Evolutionary conservation across 2,329 filamentous ascomycete species (phyloP).

Genomic region (Metarhizium guizhouense): DNA sequence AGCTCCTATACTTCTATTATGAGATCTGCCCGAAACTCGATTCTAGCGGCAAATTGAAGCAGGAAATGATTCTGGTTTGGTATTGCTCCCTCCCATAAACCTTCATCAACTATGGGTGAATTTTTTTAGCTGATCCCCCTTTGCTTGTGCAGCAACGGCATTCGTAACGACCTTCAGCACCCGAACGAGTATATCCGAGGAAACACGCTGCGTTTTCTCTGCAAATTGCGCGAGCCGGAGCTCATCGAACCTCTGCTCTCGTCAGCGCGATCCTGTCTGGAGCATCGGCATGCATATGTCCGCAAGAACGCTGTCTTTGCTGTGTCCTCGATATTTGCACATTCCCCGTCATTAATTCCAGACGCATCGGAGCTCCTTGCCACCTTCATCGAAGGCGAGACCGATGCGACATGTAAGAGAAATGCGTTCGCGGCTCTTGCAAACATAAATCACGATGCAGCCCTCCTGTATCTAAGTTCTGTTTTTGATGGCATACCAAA

Average conservation of each 20-base stretch:
- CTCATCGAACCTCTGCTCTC: slow-evolving; percentile 93
- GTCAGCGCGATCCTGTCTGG: slow-evolving; percentile 82
- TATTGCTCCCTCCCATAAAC: slow-evolving; percentile 26
- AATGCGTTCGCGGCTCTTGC: slow-evolving; percentile 92
- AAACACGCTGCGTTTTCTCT: slow-evolving; percentile 95
- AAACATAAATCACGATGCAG: slow-evolving; percentile 88
- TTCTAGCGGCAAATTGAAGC: slow-evolving; percentile 85
- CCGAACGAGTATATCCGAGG: slow-evolving; percentile 97
- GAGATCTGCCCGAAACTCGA: slow-evolving; percentile 98
- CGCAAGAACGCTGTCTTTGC: slow-evolving; percentile 97
- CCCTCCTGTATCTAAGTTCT: slow-evolving; percentile 75
- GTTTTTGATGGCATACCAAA: slow-evolving; percentile 93
- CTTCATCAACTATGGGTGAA: neutral
- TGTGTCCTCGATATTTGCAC: slow-evolving; percentile 82
- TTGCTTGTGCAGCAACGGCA: slow-evolving; percentile 68
- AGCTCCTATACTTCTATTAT: slow-evolving; percentile 98
- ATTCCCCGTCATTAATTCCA: slow-evolving; percentile 85
- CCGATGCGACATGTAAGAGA: slow-evolving; percentile 90
- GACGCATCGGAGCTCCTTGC: slow-evolving; percentile 90
- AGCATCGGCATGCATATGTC: slow-evolving; percentile 94
- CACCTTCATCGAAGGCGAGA: slow-evolving; percentile 82
- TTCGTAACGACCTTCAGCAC: slow-evolving; percentile 93
- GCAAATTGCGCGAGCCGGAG: slow-evolving; percentile 91
- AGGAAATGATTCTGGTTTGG: slow-evolving; percentile 99
- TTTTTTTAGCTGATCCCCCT: neutral